phyloP scores from a whole-genome alignment of 345 rosid species.

The Trapa incisa region DNA sequence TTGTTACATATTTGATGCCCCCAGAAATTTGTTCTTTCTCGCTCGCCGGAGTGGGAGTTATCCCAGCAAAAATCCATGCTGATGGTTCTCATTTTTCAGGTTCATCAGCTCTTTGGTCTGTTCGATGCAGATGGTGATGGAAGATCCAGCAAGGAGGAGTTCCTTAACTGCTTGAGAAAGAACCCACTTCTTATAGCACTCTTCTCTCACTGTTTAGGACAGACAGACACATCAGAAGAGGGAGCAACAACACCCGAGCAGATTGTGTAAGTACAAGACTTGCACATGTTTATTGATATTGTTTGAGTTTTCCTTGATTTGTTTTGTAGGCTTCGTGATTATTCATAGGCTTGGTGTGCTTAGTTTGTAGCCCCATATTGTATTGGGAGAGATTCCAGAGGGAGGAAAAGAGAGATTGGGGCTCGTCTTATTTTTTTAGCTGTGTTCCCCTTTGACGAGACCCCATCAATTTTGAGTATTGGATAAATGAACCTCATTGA shows the following conservation, averaged over 20 bases:
- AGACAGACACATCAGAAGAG: slow-evolving; percentile 12
- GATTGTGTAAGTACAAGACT: slow-evolving; percentile 18
- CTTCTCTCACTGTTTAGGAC: slow-evolving; percentile 30
- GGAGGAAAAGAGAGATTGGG: background rate
- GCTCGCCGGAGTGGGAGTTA: background rate
- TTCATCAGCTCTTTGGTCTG: slow-evolving; percentile 34
- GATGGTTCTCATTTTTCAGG: slow-evolving; percentile 20
- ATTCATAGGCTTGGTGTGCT: background rate
- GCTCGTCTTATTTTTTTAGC: too few relatives aligned
- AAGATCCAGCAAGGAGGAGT: slow-evolving; percentile 37
- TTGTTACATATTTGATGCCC: background rate
- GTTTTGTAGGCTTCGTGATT: background rate
- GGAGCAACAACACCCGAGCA: slow-evolving; percentile 20
- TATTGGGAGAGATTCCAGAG: background rate
- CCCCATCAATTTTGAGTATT: too few relatives aligned
- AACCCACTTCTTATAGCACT: slow-evolving; percentile 64
- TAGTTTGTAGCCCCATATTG: background rate
- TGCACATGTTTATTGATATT: background rate
- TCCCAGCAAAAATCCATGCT: background rate
- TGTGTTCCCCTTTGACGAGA: too few relatives aligned
- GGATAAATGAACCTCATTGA: background rate
- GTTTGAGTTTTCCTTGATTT: background rate
- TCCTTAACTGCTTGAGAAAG: slow-evolving; percentile 43
- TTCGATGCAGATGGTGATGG: slow-evolving; percentile 52
- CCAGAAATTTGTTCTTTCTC: background rate